These are phyloP conservation scores for Litsea cubeba DNA, from an alignment of 164 flowering plant species.

Conservation along the genomic window DNA sequence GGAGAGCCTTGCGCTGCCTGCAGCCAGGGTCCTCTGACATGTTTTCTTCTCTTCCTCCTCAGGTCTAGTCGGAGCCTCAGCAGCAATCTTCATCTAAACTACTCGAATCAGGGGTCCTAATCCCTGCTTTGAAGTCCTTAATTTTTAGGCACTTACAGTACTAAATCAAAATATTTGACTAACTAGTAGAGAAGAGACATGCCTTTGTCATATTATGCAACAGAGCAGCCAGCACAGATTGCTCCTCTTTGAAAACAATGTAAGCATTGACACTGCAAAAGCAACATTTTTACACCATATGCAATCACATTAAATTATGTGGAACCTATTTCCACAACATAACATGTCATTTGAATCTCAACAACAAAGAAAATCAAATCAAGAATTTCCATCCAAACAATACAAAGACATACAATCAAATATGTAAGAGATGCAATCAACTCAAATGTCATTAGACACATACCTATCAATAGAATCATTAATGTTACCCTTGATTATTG, in stretches of 20 bases:
- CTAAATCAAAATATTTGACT: too few relatives aligned
- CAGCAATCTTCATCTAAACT: too few relatives aligned
- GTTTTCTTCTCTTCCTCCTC: too few relatives aligned
- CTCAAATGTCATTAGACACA: not conserved
- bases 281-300: not conserved
- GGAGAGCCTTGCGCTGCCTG: too few relatives aligned
- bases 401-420: too few relatives aligned
- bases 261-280: slow-evolving; percentile 83
- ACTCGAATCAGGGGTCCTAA: too few relatives aligned
- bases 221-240: slow-evolving; percentile 77
- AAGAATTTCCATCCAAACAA: too few relatives aligned
- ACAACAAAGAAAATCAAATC: too few relatives aligned
- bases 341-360: not conserved
- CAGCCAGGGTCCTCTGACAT: too few relatives aligned
- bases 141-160: too few relatives aligned
- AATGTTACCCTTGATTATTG: slow-evolving; percentile 57
- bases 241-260: slow-evolving; percentile 75
- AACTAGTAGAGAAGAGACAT: slow-evolving; percentile 1
- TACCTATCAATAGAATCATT: slow-evolving; percentile 81
- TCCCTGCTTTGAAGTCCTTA: too few relatives aligned
- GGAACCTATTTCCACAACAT: not conserved
- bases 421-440: not conserved
- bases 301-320: not conserved
- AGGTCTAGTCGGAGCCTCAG: too few relatives aligned
- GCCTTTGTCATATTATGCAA: slow-evolving; percentile 87